Conservation (phyloP, 192 early-diverging fungal genomes). For the Diversispora eburnea region DNA sequence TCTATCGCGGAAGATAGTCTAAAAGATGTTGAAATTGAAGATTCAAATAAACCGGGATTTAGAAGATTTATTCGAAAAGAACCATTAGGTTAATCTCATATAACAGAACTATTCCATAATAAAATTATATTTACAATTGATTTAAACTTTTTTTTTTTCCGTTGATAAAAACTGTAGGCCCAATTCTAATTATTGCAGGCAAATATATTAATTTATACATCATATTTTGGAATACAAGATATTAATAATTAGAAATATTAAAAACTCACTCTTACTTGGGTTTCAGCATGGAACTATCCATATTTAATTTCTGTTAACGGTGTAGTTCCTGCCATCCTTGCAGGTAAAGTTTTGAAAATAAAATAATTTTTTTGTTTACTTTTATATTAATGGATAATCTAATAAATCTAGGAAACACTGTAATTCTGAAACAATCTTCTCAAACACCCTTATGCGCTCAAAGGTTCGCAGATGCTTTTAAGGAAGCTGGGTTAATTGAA, state of each 20-base stretch:
- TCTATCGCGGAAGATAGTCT: constrained; percentile 63
- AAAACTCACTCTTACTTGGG: background rate
- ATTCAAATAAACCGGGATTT: constrained; percentile 49
- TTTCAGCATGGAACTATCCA: constrained; percentile 80
- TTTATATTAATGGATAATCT: background rate
- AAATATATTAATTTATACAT: too few relatives aligned
- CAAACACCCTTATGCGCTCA: constrained; percentile 78
- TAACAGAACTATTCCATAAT: background rate
- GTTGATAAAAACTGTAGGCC: constrained; percentile 1
- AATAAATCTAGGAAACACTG: constrained; percentile 45
- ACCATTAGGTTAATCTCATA: constrained; percentile 57
- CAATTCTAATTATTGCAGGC: constrained; percentile 37
- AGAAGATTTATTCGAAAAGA: constrained; percentile 67
- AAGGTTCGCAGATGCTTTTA: constrained; percentile 58
- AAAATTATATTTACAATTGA: constrained; percentile 36
- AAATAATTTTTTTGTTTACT: background rate
- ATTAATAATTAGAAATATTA: background rate
- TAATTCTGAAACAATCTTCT: constrained; percentile 75
- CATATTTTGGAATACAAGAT: too few relatives aligned
- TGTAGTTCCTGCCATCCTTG: constrained; percentile 73
- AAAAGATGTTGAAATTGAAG: constrained; percentile 53
- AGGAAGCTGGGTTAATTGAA: constrained; percentile 64
- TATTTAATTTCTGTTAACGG: constrained; percentile 75
- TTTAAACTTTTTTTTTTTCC: constrained; percentile 45
- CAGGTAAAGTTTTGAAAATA: constrained; percentile 38